Base-by-base conservation (phyloP, 257 asterid genomes). In the Solanum rostratum region DNA sequence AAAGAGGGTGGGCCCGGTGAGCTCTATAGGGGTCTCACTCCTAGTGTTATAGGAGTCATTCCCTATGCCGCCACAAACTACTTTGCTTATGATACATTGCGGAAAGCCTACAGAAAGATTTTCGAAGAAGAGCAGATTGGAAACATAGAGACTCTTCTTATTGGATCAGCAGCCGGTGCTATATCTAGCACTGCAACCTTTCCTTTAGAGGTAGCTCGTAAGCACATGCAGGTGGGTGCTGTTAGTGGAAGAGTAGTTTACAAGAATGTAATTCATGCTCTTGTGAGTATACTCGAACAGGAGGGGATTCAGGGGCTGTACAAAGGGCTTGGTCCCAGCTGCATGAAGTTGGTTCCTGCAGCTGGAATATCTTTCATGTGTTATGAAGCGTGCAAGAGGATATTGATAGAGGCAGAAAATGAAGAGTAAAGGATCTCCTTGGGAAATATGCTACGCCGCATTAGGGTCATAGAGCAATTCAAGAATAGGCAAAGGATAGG, bases 341-440 rank as follows among this genome's bases (percentile, higher is more conserved):
- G 98, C 83, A 45, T 94, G 90, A 96, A 96, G 91, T 82, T 96
- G 85, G 98, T 96, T 20, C 99, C 98, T 18, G 99, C 98, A 16
- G 99, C 99, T 1, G 99, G 99, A 84, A 96, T 96, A 55, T 96
- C 99, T 53, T 96, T 96, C 87, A 96, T 95, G 99, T 96, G 99
- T 83, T 96, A 96, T 4, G 98, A 96, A 86, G 98, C 98, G 4
- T 93, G 97, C 91, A 93, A 96, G 95, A 89, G 87, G 88, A 94
- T 95, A 86, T 89, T 96, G 91, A 92, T 96, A 16, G 98, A 96
- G 91, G 85, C 88, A 68, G 95, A 92, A 57, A 89, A 91, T 6
- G 97, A 94, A 10, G 95, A 85, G 6, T 87, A 88, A 87, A 29
- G 59, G 43, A 63, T 9, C 14, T 37, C 59, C 55, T 65, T 70